Conservation (phyloP, 208 protist genomes). For the Leishmania martiniquensis region DNA sequence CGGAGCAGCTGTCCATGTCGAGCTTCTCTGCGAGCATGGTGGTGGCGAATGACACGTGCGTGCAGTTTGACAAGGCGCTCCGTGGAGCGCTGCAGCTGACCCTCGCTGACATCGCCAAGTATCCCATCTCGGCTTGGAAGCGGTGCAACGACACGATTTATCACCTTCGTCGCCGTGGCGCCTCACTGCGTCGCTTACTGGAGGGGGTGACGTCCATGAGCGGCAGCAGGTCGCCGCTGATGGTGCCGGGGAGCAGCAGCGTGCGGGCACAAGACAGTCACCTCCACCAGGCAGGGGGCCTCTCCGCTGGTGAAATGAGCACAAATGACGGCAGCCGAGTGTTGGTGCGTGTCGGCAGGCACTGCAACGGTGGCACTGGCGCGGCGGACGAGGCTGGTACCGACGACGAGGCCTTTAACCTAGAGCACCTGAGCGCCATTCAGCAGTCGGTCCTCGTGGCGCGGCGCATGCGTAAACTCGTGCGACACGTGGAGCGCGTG, state of each 20-base stretch:
- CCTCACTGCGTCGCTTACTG: constrained; percentile 67
- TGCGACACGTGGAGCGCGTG: constrained; percentile 75
- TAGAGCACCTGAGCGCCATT: constrained; percentile 47
- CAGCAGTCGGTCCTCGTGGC: constrained; percentile 83
- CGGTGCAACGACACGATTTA: constrained; percentile 89
- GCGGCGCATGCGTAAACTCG: constrained; percentile 82
- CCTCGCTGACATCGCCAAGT: constrained; percentile 46
- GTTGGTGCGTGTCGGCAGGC: constrained; percentile 19
- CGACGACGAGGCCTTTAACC: constrained; percentile 3
- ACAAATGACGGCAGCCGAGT: constrained; percentile 12
- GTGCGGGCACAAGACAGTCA: not conserved
- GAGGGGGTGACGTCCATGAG: constrained; percentile 34
- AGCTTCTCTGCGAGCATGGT: constrained; percentile 78
- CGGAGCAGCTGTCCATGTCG: constrained; percentile 89
- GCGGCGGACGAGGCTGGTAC: not conserved
- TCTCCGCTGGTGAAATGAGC: not conserved
- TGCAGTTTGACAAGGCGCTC: constrained; percentile 75
- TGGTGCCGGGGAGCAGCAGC: constrained; percentile 1
- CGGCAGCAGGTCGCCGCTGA: constrained; percentile 15
- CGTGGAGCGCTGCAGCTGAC: constrained; percentile 35
- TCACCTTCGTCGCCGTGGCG: constrained; percentile 71
- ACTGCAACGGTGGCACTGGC: not conserved
- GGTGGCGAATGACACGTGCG: constrained; percentile 74
- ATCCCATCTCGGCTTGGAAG: constrained; percentile 81
- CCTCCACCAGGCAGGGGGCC: not conserved